Conservation (phyloP, 805 yeast genomes). For the Myxozyma neglecta region DNA sequence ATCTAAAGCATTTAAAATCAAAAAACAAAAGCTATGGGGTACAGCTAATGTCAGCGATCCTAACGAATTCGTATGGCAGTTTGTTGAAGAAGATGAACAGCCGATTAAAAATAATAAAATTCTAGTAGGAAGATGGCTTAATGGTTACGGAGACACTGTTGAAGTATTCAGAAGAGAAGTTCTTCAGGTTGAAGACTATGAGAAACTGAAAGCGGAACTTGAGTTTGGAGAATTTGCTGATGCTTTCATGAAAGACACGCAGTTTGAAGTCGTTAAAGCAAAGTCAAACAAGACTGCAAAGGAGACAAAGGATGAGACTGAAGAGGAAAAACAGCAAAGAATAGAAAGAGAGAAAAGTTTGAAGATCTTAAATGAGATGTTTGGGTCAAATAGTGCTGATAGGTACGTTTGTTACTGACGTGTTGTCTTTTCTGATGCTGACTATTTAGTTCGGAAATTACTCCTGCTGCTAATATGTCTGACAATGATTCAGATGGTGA, state of each 20-base stretch:
- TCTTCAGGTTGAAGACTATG: constrained; percentile 9
- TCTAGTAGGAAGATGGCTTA: constrained; percentile 23
- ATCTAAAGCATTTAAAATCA: constrained; percentile 58
- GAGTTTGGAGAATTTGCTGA: constrained; percentile 10
- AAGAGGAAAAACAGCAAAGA: constrained; percentile 14
- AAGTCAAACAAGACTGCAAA: neutral
- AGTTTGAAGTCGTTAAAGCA: constrained; percentile 6
- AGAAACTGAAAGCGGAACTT: constrained; percentile 3
- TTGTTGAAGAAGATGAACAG: constrained; percentile 71
- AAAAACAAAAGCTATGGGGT: constrained; percentile 90
- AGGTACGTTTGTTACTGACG: neutral
- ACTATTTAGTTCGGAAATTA: neutral
- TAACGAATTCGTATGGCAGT: constrained; percentile 64
- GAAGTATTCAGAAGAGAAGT: constrained; percentile 10
- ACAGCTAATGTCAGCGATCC: constrained; percentile 63
- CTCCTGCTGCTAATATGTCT: constrained; percentile 23
- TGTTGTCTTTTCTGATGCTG: neutral
- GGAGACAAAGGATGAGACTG: constrained; percentile 5
- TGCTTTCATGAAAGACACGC: neutral
- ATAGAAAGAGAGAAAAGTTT: constrained; percentile 16
- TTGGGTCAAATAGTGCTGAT: neutral
- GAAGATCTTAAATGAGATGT: constrained; percentile 19
- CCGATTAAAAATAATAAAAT: constrained; percentile 61
- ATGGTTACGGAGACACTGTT: constrained; percentile 29
- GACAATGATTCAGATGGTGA: constrained; percentile 43